phyloP scores from a whole-genome alignment of 1,139 yeast species.

The Nakaseomyces delphensis region DNA sequence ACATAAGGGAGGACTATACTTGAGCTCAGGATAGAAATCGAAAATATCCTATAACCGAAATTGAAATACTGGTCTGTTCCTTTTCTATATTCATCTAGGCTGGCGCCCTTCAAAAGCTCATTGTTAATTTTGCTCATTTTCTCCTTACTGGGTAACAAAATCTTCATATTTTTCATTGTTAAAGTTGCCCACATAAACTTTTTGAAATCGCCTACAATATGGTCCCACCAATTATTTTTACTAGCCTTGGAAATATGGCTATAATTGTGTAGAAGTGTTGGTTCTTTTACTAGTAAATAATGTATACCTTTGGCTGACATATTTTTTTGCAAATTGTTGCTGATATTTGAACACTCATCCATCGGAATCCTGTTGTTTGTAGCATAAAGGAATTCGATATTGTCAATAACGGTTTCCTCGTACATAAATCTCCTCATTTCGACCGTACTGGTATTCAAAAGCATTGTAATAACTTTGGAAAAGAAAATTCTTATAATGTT shows the following conservation, averaged over 20 bases:
- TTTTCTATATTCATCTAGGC: not conserved
- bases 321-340: conserved; percentile 35
- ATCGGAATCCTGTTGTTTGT: conserved; percentile 33
- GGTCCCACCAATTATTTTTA: not conserved
- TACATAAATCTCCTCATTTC: conserved; percentile 35
- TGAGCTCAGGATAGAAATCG: not conserved
- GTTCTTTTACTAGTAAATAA: not conserved
- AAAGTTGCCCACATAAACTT: conserved; percentile 2
- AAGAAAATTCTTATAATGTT: conserved; percentile 32
- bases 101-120: not conserved
- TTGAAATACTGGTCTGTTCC: not conserved
- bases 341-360: conserved; percentile 38
- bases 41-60: not conserved
- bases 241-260: not conserved
- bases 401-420: conserved; percentile 40
- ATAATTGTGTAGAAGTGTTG: not conserved
- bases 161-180: conserved; percentile 30
- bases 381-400: conserved; percentile 38
- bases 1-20: conserved; percentile 2
- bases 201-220: not conserved
- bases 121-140: conserved; percentile 7
- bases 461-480: conserved; percentile 21
- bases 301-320: conserved; percentile 13
- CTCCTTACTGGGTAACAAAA: conserved; percentile 10
- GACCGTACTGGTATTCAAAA: conserved; percentile 19